Percentiles rank a stretch among this genome's conserved stretches.
Evolutionary conservation across 1,284 basidiomycete species (phyloP).

Genomic region (Chondrostereum purpureum): DNA sequence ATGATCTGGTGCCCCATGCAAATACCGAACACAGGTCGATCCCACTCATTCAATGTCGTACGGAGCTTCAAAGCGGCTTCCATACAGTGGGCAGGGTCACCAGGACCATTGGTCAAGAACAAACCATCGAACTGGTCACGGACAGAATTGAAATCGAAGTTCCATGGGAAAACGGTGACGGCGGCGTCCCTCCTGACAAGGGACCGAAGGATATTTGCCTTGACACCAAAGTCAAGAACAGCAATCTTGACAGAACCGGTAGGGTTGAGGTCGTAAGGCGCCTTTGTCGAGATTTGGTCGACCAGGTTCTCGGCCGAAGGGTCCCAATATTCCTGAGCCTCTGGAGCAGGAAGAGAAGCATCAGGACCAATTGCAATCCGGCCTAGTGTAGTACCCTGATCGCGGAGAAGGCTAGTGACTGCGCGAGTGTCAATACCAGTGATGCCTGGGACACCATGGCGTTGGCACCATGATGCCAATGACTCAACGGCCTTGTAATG

Average conservation of each 20-base stretch:
- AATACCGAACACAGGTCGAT: slow-evolving; percentile 93
- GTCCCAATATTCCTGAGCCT: slow-evolving; percentile 80
- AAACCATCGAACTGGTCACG: slow-evolving; percentile 91
- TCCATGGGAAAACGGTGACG: slow-evolving; percentile 96
- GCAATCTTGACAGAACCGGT: slow-evolving; percentile 87
- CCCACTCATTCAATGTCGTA: slow-evolving; percentile 81
- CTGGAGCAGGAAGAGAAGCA: slow-evolving; percentile 52
- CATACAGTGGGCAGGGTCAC: slow-evolving; percentile 88
- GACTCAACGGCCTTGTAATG: slow-evolving; percentile 94
- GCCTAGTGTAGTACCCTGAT: slow-evolving; percentile 96
- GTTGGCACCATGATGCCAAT: slow-evolving; percentile 89
- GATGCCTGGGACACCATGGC: slow-evolving; percentile 87
- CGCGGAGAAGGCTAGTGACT: slow-evolving; percentile 88
- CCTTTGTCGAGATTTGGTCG: slow-evolving; percentile 84
- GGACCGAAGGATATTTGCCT: slow-evolving; percentile 94
- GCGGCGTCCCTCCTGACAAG: slow-evolving; percentile 86
- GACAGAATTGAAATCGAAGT: slow-evolving; percentile 90
- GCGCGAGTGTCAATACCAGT: slow-evolving; percentile 98
- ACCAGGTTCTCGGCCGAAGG: slow-evolving; percentile 91
- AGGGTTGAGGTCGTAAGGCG: slow-evolving; percentile 84
- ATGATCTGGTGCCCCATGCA: slow-evolving; percentile 99
- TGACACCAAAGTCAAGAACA: slow-evolving; percentile 94
- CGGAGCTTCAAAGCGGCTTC: slow-evolving; percentile 80
- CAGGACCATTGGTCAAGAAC: slow-evolving; percentile 95
- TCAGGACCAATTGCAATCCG: slow-evolving; percentile 84